A percentile compares a stretch with the other conserved stretches of the same genome.
phyloP scores from a whole-genome alignment of 2,329 filamentous ascomycete genomes.

The Cladosporium phlei region DNA sequence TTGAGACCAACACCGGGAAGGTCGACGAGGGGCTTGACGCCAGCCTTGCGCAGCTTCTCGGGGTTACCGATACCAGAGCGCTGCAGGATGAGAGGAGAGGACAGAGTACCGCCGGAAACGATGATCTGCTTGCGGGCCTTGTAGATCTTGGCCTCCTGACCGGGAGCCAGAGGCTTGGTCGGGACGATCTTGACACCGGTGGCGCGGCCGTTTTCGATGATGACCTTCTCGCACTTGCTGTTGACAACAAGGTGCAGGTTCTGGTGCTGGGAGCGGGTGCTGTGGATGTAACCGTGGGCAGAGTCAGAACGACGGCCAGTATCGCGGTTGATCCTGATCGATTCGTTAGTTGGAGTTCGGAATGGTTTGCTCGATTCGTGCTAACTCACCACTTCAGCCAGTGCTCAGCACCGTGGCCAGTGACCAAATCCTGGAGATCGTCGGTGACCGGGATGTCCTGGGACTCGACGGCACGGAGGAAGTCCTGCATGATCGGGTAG shows the following conservation, averaged over 20 bases:
- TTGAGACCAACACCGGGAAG: conserved; percentile 50
- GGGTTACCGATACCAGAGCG: conserved; percentile 58
- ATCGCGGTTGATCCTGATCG: conserved; percentile 5
- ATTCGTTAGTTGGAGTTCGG: no score
- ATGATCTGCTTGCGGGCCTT: conserved; percentile 65
- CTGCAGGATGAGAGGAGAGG: conserved; percentile 55
- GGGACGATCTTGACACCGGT: conserved; percentile 43
- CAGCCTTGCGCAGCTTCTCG: conserved; percentile 43
- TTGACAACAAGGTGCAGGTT: conserved; percentile 55
- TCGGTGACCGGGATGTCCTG: conserved; percentile 69
- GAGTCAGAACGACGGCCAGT: conserved; percentile 54
- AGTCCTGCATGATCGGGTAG: conserved; percentile 25
- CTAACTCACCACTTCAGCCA: conserved; percentile 49
- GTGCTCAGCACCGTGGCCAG: conserved; percentile 40
- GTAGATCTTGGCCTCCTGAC: conserved; percentile 53
- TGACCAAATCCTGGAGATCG: conserved; percentile 17
- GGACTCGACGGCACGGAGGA: conserved; percentile 54
- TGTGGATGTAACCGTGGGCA: conserved; percentile 51
- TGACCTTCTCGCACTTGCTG: conserved; percentile 42
- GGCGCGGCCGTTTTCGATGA: conserved; percentile 32
- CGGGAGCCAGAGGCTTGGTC: conserved; percentile 62
- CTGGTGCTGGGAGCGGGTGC: conserved; percentile 39
- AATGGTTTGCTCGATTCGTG: no score
- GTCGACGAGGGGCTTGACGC: conserved; percentile 43
- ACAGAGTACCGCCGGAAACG: conserved; percentile 47